Percentiles rank a stretch among this genome's conserved stretches.
Conservation (phyloP, 2,329 filamentous ascomycete species). For the Botrytis cinerea region DNA sequence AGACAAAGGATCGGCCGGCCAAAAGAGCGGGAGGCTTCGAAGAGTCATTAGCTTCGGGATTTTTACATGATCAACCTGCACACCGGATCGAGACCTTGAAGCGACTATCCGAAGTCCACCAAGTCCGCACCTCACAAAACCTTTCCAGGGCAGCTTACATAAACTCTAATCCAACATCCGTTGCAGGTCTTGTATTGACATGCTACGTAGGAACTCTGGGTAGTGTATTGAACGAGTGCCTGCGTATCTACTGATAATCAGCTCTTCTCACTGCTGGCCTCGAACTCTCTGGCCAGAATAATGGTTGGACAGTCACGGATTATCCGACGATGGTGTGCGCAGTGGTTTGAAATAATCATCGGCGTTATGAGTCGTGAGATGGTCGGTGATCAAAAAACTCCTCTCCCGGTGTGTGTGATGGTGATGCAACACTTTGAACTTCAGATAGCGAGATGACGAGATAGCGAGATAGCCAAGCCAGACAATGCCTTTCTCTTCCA, state of each 20-base stretch:
- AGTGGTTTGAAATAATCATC: too few species aligned
- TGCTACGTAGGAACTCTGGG: not conserved
- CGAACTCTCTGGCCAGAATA: not conserved
- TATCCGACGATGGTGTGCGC: not conserved
- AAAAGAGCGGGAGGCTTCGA: not conserved
- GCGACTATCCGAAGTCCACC: not conserved
- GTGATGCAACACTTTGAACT: constrained; percentile 2
- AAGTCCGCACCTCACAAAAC: too few species aligned
- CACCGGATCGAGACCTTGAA: not conserved
- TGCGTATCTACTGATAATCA: not conserved
- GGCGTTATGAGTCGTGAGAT: not conserved
- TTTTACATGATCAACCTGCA: not conserved
- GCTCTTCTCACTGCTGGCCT: not conserved
- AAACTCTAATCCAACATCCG: constrained; percentile 6
- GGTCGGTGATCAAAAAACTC: not conserved
- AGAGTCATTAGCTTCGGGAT: not conserved
- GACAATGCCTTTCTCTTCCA: not conserved
- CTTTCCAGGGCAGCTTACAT: not conserved
- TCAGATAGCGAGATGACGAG: not conserved
- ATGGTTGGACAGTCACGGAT: not conserved
- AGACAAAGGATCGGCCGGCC: not conserved
- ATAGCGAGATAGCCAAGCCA: not conserved
- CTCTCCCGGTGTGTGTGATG: constrained; percentile 1
- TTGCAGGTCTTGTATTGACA: not conserved
- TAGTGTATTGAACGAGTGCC: not conserved